These are phyloP conservation scores for Croton setiger DNA, from an alignment of 441 rosid species.

Conservation along the genomic window DNA sequence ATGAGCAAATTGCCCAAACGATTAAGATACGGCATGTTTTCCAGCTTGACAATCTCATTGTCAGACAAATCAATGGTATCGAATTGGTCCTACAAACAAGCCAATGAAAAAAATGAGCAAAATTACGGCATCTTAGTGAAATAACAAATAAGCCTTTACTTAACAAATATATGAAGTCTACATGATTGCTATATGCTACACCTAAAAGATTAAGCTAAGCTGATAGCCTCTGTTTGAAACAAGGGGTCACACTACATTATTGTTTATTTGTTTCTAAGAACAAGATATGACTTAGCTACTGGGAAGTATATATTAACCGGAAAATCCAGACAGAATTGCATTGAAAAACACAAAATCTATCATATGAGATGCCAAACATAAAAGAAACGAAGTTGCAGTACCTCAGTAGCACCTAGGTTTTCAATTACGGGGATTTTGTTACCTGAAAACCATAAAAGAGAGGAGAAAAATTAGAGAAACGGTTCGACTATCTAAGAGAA, in stretches of 20 bases:
- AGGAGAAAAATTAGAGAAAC: not conserved
- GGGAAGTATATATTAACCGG: not conserved
- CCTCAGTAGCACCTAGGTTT: constrained; percentile 98
- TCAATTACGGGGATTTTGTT: constrained; percentile 96
- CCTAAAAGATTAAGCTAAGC: not conserved
- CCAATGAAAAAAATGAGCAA: not conserved
- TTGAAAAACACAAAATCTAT: not conserved
- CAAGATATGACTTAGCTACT: not conserved
- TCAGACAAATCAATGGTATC: constrained; percentile 96
- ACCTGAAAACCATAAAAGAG: constrained; percentile 37
- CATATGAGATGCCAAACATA: no score
- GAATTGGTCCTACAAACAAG: constrained; percentile 80
- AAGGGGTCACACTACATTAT: not conserved
- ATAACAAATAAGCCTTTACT: not conserved
- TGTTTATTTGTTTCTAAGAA: not conserved
- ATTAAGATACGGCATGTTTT: constrained; percentile 79
- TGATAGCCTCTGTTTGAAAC: not conserved
- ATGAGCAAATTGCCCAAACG: constrained; percentile 88
- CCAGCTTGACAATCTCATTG: constrained; percentile 98
- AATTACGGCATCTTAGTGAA: not conserved
- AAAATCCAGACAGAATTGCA: not conserved
- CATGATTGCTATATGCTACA: not conserved
- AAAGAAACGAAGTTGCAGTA: constrained; percentile 23
- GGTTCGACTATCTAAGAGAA: not conserved
- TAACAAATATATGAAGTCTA: not conserved